Evolutionary conservation across 225 moss, liverwort and hornwort species (phyloP).

Genomic region (Antitrichia curtipendula): DNA sequence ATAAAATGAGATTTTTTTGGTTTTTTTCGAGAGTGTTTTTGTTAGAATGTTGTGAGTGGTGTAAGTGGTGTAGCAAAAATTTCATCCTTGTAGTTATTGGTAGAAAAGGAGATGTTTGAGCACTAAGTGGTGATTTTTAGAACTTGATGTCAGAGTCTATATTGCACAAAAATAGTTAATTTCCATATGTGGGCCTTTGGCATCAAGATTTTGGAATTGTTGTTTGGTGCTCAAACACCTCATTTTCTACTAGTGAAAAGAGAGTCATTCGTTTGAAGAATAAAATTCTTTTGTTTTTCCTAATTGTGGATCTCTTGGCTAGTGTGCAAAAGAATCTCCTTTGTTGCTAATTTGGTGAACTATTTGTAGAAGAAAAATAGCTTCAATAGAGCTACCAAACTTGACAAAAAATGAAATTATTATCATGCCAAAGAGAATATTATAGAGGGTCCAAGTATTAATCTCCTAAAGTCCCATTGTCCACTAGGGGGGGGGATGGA

Average conservation of each 20-base stretch:
- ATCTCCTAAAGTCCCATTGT: too few species aligned
- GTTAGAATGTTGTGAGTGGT: too few species aligned
- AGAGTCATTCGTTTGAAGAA: not conserved
- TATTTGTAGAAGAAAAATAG: not conserved
- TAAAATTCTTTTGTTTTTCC: not conserved
- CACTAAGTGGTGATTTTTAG: not conserved
- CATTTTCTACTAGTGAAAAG: not conserved
- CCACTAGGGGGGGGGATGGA: too few species aligned
- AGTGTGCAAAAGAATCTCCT: not conserved
- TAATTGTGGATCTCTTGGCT: fast-evolving
- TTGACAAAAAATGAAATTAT: not conserved
- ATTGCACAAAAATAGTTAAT: too few species aligned
- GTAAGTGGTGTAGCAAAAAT: too few species aligned
- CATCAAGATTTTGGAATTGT: not conserved
- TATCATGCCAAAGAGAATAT: not conserved
- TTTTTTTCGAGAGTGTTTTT: too few species aligned
- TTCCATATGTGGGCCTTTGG: fast-evolving
- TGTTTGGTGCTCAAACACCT: not conserved
- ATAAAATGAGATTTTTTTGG: too few species aligned
- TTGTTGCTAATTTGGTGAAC: not conserved
- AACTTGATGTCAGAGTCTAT: not conserved
- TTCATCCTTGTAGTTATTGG: too few species aligned
- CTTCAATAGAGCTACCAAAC: fast-evolving
- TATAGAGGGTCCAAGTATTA: not conserved
- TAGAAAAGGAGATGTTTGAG: not conserved